Base-by-base conservation (phyloP, 2,329 filamentous ascomycete species). In the Lasiodiplodia theobromae region DNA sequence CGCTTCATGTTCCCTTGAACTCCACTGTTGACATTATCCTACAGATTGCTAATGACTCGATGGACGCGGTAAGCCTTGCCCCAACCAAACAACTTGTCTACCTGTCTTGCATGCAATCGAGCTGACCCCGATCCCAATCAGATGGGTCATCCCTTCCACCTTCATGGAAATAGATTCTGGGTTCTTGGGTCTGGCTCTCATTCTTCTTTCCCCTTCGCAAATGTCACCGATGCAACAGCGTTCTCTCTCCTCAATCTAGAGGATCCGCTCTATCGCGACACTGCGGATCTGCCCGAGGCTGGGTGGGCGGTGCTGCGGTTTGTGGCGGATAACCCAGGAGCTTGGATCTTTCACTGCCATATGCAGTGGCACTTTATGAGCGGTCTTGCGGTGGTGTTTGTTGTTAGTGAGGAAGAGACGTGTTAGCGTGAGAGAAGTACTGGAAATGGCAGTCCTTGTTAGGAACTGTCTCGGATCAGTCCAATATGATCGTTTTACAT, bases 321-420 rank as follows among this genome's bases (percentile, higher is more conserved):
- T 70, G 71, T 78, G 68, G 88, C 89, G 1, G 84, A 92, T 74
- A 92, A 92, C 72, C 88, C 90, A 11, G 89, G 89, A 72, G 74
- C 77, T 70, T 81, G 83, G 83, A 52, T 25, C 73, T 84, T 94
- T 81, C 91, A 94, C 79, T 94, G 92, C 78, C 92, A 94, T 76
- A 90, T 94, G 64, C 91, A 92, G 75, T 94, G 76, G 79, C 77
- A 79, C 68, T 70, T 69, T 11, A 74, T 76, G 64, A 52, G 49
- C 6, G 49, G 49, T 12, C 11, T 52, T 4, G 49, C 49, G 21
- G 18, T 52, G 18, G 49, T 52, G 49, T 52, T 52, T 52, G 49
- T 37, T n/a, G 52, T 23, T 2, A 18, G 49, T 6, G 67, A 31
- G 28, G 5, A 31, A 6, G 3, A 31, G 8, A 8, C 4, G 2